Conservation (phyloP, 2,329 filamentous ascomycete species). For the Colletotrichum magnum region DNA sequence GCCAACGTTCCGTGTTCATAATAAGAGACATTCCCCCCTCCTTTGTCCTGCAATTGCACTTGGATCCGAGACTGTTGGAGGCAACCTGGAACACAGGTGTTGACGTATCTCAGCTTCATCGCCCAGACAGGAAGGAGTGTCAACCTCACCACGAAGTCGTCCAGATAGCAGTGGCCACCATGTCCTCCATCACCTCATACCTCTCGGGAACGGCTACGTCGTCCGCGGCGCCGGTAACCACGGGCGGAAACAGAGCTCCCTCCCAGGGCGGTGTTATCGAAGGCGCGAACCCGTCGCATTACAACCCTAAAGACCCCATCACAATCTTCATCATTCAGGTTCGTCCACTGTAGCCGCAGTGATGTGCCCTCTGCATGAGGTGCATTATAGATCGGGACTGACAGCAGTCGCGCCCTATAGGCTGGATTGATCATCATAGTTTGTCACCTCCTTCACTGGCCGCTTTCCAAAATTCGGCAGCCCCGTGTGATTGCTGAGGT, state of each 20-base stretch:
- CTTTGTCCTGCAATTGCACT: too few species aligned
- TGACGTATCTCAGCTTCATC: too few species aligned
- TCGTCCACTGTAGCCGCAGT: constrained; percentile 51
- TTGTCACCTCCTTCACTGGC: constrained; percentile 72
- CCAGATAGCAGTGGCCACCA: background rate
- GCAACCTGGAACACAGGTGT: too few species aligned
- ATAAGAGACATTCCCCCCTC: too few species aligned
- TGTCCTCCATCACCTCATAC: constrained; percentile 2
- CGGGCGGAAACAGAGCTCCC: constrained; percentile 35
- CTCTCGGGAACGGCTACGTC: background rate
- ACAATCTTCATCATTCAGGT: constrained; percentile 81
- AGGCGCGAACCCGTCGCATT: constrained; percentile 76
- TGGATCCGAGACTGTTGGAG: too few species aligned
- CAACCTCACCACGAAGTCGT: too few species aligned
- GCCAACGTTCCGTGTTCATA: too few species aligned
- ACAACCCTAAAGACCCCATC: constrained; percentile 80
- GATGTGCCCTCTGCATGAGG: too few species aligned
- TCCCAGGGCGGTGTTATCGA: constrained; percentile 77
- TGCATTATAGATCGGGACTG: too few species aligned
- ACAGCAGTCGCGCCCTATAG: too few species aligned
- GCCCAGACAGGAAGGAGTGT: too few species aligned
- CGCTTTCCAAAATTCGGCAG: constrained; percentile 82
- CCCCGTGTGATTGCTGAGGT: constrained; percentile 89
- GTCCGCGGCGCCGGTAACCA: constrained; percentile 1
- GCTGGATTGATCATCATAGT: constrained; percentile 54